These are phyloP conservation scores for Leishmania braziliensis DNA, from an alignment of 208 protist species.

Conservation along the genomic window DNA sequence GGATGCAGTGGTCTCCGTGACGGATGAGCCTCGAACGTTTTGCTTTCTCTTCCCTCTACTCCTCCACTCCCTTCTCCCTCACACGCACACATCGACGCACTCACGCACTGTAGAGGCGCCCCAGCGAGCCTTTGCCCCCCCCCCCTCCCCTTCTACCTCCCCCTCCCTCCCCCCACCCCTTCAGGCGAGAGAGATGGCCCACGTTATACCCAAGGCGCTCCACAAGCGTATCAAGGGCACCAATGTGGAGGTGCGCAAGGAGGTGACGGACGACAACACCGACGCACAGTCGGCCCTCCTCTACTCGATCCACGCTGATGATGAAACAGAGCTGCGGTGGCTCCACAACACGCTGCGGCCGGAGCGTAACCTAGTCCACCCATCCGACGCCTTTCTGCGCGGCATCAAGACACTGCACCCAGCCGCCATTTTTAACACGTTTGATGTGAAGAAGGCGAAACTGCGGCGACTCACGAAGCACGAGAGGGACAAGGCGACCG, in stretches of 20 bases:
- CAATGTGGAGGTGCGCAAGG: slow-evolving; percentile 75
- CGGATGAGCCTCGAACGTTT: background rate
- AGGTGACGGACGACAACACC: slow-evolving; percentile 38
- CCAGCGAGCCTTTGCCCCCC: background rate
- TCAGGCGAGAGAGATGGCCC: slow-evolving; percentile 12
- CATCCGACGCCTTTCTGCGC: slow-evolving; percentile 69
- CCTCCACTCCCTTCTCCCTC: background rate
- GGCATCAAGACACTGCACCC: slow-evolving; percentile 78
- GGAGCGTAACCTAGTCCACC: slow-evolving; percentile 70
- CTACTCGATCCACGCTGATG: slow-evolving; percentile 66
- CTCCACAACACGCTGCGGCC: slow-evolving; percentile 70
- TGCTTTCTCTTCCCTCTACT: background rate
- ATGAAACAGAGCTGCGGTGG: slow-evolving; percentile 71
- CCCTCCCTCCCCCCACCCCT: background rate
- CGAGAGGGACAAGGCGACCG: slow-evolving; percentile 58
- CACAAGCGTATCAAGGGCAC: slow-evolving; percentile 75
- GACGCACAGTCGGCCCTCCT: slow-evolving; percentile 49
- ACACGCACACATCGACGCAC: background rate
- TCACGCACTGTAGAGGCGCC: background rate
- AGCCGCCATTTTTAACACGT: slow-evolving; percentile 77
- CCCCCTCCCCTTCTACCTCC: background rate
- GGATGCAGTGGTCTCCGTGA: background rate
- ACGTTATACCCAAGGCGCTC: slow-evolving; percentile 25
- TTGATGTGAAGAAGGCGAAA: slow-evolving; percentile 73
- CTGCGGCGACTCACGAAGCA: slow-evolving; percentile 76